phyloP scores from a whole-genome alignment of 208 protist genomes.

The Endotrypanum monterogeii region DNA sequence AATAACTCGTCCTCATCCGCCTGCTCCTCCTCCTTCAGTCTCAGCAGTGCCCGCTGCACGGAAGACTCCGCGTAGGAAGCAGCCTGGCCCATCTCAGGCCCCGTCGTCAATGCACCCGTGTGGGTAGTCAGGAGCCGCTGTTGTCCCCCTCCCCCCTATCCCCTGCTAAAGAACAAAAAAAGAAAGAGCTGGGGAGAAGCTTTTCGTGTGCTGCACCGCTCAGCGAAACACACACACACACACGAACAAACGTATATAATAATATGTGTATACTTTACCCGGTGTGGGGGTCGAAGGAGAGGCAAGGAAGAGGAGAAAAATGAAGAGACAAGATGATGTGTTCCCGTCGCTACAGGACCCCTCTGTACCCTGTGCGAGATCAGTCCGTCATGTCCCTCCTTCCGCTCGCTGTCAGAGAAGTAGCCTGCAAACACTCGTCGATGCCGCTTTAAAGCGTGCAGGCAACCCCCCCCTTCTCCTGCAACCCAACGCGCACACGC shows the following conservation, averaged over 20 bases:
- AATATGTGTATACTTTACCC: no score
- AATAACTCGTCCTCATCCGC: slow-evolving; percentile 38
- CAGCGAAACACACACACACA: no score
- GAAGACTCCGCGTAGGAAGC: slow-evolving; percentile 56
- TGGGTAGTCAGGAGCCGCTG: neutral
- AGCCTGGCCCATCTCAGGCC: slow-evolving; percentile 58
- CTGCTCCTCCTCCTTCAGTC: slow-evolving; percentile 40
- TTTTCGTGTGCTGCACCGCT: no score
- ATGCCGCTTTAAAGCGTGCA: neutral
- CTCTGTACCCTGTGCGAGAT: neutral
- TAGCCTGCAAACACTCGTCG: neutral
- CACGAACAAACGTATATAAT: no score
- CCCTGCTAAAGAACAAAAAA: neutral
- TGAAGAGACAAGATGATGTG: no score
- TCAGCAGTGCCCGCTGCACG: slow-evolving; percentile 39
- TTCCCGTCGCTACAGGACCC: neutral
- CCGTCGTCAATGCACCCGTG: no score
- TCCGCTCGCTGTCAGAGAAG: neutral
- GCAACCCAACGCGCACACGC: neutral
- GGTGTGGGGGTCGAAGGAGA: no score
- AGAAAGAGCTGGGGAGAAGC: no score
- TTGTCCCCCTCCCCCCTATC: neutral
- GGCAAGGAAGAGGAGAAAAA: no score
- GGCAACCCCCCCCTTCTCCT: neutral
- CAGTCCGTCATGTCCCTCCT: neutral